Evolutionary conservation across 108 stramenopile genomes (phyloP), one percentile per base, ranked within the genome.

Genomic region (Heterococcus sp.): DNA sequence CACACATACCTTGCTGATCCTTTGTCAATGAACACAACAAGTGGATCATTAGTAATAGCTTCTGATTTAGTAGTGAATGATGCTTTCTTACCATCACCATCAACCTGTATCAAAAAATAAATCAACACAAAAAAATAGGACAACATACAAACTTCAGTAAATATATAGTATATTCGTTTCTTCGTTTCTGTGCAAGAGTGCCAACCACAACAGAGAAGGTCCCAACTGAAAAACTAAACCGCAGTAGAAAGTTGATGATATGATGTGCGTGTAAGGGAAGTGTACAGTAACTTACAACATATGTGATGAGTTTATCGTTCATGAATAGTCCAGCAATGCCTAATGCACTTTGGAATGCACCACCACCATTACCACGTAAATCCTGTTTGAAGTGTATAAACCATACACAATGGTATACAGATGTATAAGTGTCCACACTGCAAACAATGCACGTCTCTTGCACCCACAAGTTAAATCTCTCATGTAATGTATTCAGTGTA

Each of bases 301-400:
- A 72, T 14, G 79, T 67, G 65, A 84, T 84, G 31, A 46, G 73
- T 21, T 76, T 31, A 27, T 84, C 75, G 40, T 75, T 30, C 74
- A 87, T 67, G 71, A 87, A 87, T 11, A 98, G 72, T n/a, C 92
- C 85, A 32, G 95, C 94, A 75, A 96, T 93, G 71, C 94, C 92
- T 0, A 98, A 89, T 5, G 97, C 97, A 11, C 87, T 86, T 80
- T 98, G 95, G 73, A 98, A 95, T 29, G 94, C 93, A 28, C 97
- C 97, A 2, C 97, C 97, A 5, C 90, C 88, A 75, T 96, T 97
- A 0, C 89, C 89, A 65, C 97, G 74, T 1, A 96, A 76, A 88
- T 97, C 97, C 4, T 94, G 66, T 58, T 58, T 58, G 46, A 14
- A 58, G 8, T 14, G 14, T 58, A 58, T 58, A 58, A 58, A 58